Base-by-base conservation (phyloP, 768 basidiomycete species). In the Termitomyces eurrhizus region DNA sequence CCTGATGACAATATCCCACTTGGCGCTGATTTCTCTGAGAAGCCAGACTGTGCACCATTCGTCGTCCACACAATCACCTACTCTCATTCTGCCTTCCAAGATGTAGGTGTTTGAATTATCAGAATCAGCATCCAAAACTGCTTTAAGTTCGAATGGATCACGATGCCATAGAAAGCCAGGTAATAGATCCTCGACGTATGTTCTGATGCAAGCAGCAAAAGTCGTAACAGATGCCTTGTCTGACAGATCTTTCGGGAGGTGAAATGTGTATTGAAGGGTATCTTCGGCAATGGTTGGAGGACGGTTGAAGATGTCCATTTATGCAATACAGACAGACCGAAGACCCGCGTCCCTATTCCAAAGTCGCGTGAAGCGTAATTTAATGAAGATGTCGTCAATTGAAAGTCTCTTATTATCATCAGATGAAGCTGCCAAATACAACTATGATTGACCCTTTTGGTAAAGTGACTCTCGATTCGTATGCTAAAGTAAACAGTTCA, bases 1-100 rank as follows among this genome's bases (percentile, higher is more conserved):
- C 94, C 89, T 88, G 58, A 93, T 84, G 11, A 83, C 85, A 41
- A 95, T 72, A 64, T 94, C 89, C 89, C 90, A 95, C 62, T 84
- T 85, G 44, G 79, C 74, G 62, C 87, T 89, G 59, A 96, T 78
- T 72, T 92, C 83, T 66, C 80, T 82, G 60, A 98, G 75, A 51
- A 98, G 77, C 92, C 93, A 98, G 18, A 98, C 94, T 14, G 84
- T 81, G 70, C 88, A 89, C 97, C 97, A 99, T 74, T 99, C 97
- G 67, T 99, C 97, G 72, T 99, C 95, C n/a, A 98, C 83, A 56
- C 87, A 91, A 74, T 99, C 97, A 3, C 97, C 96, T 26, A 98
- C 91, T 49, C 95, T 80, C 88, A 95, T 92, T 49, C 80, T 77
- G 9, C 95, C 94, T 68, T 93, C 87, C 1, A 98, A 74, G 45